phyloP scores from a whole-genome alignment of 2,329 filamentous ascomycete species.

The Penicillium occitanis region DNA sequence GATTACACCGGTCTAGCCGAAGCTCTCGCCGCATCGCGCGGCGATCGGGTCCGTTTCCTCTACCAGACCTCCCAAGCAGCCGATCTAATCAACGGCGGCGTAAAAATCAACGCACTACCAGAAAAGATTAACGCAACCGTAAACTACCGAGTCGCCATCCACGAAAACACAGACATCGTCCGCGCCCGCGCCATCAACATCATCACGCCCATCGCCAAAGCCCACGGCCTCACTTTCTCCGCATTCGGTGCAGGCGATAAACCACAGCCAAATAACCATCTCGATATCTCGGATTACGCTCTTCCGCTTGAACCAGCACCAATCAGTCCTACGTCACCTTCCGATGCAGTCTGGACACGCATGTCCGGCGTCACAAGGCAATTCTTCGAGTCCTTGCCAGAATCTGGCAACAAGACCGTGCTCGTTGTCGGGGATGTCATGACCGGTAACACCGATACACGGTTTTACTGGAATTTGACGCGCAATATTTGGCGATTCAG shows the following conservation, averaged over 20 bases:
- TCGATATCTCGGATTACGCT: constrained; percentile 34
- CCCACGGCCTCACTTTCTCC: constrained; percentile 44
- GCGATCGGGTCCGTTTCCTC: constrained; percentile 50
- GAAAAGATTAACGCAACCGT: constrained; percentile 55
- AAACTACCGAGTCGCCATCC: constrained; percentile 60
- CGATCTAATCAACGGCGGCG: constrained; percentile 55
- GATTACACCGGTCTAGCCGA: constrained; percentile 46
- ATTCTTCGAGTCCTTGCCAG: constrained; percentile 39
- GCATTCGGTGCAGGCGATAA: constrained; percentile 36
- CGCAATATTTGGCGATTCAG: constrained; percentile 55
- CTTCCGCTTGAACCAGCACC: constrained; percentile 33
- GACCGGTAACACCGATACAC: constrained; percentile 56
- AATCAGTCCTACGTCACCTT: constrained; percentile 30
- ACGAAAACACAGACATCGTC: constrained; percentile 50
- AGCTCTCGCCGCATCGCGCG: constrained; percentile 36
- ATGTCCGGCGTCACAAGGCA: constrained; percentile 43
- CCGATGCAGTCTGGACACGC: constrained; percentile 33
- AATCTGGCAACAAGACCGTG: constrained; percentile 29
- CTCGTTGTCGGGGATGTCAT: constrained; percentile 49
- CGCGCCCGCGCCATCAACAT: constrained; percentile 50
- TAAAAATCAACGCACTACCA: constrained; percentile 60
- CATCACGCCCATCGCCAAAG: constrained; percentile 49
- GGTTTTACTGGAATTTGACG: constrained; percentile 55
- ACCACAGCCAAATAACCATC: constrained; percentile 27
- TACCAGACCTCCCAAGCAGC: constrained; percentile 60